Evolutionary conservation across 202 grass and related monocot genomes (phyloP), one percentile per base, ranked within the genome.

Genomic region (Musa balbisiana): DNA sequence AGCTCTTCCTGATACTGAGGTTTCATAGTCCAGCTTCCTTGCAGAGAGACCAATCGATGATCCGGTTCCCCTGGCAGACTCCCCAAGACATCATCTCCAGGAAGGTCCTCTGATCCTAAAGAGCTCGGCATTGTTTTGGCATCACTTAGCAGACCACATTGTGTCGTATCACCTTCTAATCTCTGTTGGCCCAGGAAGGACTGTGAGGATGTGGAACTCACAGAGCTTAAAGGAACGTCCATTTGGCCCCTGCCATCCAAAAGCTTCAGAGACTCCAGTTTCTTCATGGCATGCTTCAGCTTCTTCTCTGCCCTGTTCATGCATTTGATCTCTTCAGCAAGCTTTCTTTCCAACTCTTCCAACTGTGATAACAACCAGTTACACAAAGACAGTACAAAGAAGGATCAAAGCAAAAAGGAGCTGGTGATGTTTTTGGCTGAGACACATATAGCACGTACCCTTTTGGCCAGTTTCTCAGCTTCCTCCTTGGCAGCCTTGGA

Each of bases 401-500:
- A 10, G 2, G 22, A 51, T 25, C 77, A 6, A 62, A 17, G 6
- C 4, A 20, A 17, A 62, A 62, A 6, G 13, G 11, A 6, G 3
- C 17, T 62, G 56, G 17, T 62, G 56, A n/a, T 62, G 13, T 17
- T 62, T 14, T 2, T 62, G 6, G 56, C 17, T 6, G 56, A 17
- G 10, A 25, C 25, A n/a, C 15, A 62, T 8, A n/a, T 3, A 9
- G 13, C n/a, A 62, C 64, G 52, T 84, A 96, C 93, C 84, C 83
- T 97, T 73, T 81, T 87, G 55, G 86, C 74, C 49, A 93, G 84
- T 72, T 73, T 76, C 75, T 91, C 82, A 55, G 90, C 91, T 71
- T 87, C 90, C 79, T 93, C 90, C 90, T 87, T 91, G 52, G 93
- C 90, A 75, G 83, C 88, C 83, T 93, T 97, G 81, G 93, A 97